A percentile compares a stretch with the other conserved stretches of the same genome.
phyloP scores from a whole-genome alignment of 306 rosid genomes.

The Prunus mira region DNA sequence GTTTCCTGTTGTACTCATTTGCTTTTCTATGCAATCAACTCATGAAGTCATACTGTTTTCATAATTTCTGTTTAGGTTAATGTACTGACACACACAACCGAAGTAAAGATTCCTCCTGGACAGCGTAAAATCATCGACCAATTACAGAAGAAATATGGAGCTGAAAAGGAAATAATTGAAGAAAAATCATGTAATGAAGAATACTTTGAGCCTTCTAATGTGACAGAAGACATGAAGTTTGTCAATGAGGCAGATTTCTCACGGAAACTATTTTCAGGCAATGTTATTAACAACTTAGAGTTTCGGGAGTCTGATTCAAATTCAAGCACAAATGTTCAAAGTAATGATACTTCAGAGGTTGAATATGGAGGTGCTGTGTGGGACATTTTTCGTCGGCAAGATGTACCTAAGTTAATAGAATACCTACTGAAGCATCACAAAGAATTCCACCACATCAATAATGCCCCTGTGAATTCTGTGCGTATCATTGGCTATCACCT shows the following conservation, averaged over 20 bases:
- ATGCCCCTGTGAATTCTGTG: constrained; percentile 51
- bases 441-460: constrained; percentile 51
- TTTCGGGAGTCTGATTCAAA: constrained; percentile 15
- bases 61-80: constrained; percentile 49
- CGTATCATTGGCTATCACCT: constrained; percentile 7
- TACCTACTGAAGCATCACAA: constrained; percentile 48
- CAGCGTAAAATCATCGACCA: constrained; percentile 37
- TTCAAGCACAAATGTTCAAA: constrained; percentile 13
- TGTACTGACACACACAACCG: constrained; percentile 52
- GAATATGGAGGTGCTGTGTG: constrained; percentile 57
- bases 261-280: constrained; percentile 22
- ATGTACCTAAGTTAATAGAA: constrained; percentile 53
- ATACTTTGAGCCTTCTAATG: constrained; percentile 21
- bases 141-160: constrained; percentile 39
- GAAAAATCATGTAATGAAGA: constrained; percentile 20
- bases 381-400: constrained; percentile 72
- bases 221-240: constrained; percentile 23
- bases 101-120: constrained; percentile 39
- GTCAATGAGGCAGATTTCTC: not conserved
- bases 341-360: constrained; percentile 28
- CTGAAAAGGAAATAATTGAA: constrained; percentile 26
- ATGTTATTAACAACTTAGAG: constrained; percentile 2
- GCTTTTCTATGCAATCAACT: constrained; percentile 5
- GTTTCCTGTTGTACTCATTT: not conserved
- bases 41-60: constrained; percentile 1